Conservation (phyloP, 2,329 filamentous ascomycete genomes). For the Ophiosphaerella herpotricha region DNA sequence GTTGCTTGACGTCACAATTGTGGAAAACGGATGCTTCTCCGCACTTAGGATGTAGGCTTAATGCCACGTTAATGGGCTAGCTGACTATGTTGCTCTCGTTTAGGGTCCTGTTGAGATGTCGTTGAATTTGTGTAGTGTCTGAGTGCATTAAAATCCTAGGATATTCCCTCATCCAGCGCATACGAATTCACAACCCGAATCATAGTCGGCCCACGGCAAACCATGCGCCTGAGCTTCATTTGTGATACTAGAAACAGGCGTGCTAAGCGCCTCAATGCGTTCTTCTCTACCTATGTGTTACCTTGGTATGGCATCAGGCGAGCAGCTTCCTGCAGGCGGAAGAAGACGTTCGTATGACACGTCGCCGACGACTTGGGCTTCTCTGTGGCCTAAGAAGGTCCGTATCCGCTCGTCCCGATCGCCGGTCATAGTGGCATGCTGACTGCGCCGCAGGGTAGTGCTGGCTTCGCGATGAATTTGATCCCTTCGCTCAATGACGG, state of each 20-base stretch:
- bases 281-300: constrained; percentile 16
- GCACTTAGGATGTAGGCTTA: not conserved
- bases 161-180: constrained; percentile 13
- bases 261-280: constrained; percentile 6
- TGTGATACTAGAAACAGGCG: constrained; percentile 3
- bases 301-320: constrained; percentile 48
- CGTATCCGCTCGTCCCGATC: constrained; percentile 65
- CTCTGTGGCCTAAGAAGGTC: constrained; percentile 68
- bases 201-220: constrained; percentile 25
- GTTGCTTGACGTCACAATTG: no score
- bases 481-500: constrained; percentile 68
- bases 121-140: constrained; percentile 28
- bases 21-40: not conserved
- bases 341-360: constrained; percentile 53
- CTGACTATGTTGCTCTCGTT: not conserved
- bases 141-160: constrained; percentile 26
- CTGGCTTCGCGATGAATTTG: constrained; percentile 70
- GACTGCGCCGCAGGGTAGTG: constrained; percentile 62
- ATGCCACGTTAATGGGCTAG: not conserved
- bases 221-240: constrained; percentile 21
- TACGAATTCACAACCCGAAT: constrained; percentile 17
- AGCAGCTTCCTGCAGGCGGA: constrained; percentile 52
- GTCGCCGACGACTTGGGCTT: constrained; percentile 47
- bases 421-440: constrained; percentile 57
- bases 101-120: constrained; percentile 5